Conservation (phyloP, 1,139 yeast genomes). For the Oligophagozyma castellii region DNA sequence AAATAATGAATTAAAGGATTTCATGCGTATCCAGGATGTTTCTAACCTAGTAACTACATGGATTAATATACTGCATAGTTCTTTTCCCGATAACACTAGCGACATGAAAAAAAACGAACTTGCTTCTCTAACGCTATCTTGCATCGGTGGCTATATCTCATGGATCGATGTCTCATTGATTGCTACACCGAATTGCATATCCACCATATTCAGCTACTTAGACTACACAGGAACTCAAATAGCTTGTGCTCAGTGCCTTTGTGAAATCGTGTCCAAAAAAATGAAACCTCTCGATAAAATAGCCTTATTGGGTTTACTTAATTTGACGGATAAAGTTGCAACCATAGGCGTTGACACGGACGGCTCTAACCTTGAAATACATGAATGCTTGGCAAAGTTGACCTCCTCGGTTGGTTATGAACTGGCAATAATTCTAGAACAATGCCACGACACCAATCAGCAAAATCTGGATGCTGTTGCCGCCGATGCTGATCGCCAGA, state of each 20-base stretch:
- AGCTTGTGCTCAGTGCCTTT: conserved; percentile 58
- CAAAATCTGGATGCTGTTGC: conserved; percentile 25
- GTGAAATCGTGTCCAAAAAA: conserved; percentile 77
- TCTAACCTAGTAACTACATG: conserved; percentile 50
- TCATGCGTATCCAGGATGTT: conserved; percentile 69
- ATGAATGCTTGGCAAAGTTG: conserved; percentile 65
- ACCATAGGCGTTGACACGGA: conserved; percentile 16
- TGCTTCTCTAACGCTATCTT: conserved; percentile 20
- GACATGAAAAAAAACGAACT: conserved; percentile 8
- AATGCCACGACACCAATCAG: conserved; percentile 21
- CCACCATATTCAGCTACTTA: conserved; percentile 49
- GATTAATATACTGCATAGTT: conserved; percentile 40
- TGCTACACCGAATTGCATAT: conserved; percentile 51
- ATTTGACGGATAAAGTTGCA: conserved; percentile 37
- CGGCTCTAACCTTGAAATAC: conserved; percentile 42
- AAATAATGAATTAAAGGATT: conserved; percentile 64
- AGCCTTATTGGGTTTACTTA: conserved; percentile 56
- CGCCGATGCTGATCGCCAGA: conserved; percentile 31
- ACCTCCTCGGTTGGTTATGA: conserved; percentile 68
- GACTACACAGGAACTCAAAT: conserved; percentile 36
- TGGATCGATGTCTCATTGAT: conserved; percentile 91
- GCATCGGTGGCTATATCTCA: conserved; percentile 73
- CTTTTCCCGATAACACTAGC: conserved; percentile 7
- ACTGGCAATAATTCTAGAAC: conserved; percentile 39
- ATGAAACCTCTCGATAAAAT: conserved; percentile 84